These are phyloP conservation scores for Hemileia vastatrix DNA, from an alignment of 1,284 basidiomycete species.

Conservation along the genomic window DNA sequence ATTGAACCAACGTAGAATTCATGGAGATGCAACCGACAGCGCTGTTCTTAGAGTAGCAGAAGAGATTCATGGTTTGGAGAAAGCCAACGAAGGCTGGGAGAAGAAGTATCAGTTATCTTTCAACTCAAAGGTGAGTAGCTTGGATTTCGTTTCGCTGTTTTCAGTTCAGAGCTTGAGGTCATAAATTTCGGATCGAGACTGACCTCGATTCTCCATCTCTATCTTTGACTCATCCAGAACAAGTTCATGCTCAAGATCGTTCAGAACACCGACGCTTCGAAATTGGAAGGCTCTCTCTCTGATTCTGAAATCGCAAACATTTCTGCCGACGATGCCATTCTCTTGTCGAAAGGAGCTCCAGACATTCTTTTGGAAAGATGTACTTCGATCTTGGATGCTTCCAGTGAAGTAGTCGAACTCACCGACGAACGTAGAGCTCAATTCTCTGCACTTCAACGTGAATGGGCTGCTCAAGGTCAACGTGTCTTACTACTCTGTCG, in stretches of 20 bases:
- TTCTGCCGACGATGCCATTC: slow-evolving; percentile 43
- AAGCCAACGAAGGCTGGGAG: slow-evolving; percentile 43
- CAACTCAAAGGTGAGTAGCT: slow-evolving; percentile 28
- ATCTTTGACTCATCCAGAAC: slow-evolving; percentile 59
- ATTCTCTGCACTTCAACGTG: slow-evolving; percentile 48
- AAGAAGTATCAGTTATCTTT: too few species aligned
- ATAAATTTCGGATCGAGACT: slow-evolving; percentile 29
- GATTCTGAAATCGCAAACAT: slow-evolving; percentile 43
- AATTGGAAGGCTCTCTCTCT: slow-evolving; percentile 25
- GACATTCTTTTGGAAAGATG: slow-evolving; percentile 52
- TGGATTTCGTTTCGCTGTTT: slow-evolving; percentile 22
- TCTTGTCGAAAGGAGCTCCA: slow-evolving; percentile 55
- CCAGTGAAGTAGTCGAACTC: slow-evolving; percentile 46
- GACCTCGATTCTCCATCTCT: too few species aligned
- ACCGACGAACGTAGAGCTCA: slow-evolving; percentile 33
- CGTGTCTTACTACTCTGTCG: slow-evolving; percentile 53
- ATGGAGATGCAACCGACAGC: slow-evolving; percentile 55
- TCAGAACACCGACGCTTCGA: slow-evolving; percentile 16
- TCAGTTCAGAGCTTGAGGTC: slow-evolving; percentile 47
- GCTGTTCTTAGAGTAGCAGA: slow-evolving; percentile 57
- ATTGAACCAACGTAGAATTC: slow-evolving; percentile 49
- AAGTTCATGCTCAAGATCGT: slow-evolving; percentile 56
- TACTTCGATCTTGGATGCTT: slow-evolving; percentile 30
- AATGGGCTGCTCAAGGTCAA: slow-evolving; percentile 55
- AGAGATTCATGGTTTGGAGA: slow-evolving; percentile 44